Percentiles rank a stretch among this genome's conserved stretches.
Conservation (phyloP, 1,284 basidiomycete species). For the Ganoderma resinaceum region DNA sequence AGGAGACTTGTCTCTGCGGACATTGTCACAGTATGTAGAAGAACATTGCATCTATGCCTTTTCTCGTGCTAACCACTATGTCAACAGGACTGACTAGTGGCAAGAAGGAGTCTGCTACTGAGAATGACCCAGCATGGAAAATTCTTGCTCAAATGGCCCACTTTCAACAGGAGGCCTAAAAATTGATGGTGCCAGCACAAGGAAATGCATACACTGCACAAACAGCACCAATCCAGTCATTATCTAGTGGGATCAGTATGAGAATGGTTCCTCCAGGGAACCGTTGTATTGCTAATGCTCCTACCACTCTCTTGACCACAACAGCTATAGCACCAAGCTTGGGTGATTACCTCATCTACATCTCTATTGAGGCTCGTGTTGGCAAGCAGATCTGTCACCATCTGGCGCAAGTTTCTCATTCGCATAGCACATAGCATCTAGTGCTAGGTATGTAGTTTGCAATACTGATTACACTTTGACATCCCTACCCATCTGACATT, state of each 20-base stretch:
- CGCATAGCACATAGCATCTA: background rate
- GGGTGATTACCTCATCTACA: background rate
- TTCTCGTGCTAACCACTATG: background rate
- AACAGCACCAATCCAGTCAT: background rate
- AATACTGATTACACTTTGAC: background rate
- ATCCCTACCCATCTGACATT: no score
- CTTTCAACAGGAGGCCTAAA: background rate
- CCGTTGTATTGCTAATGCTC: background rate
- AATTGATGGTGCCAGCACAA: background rate
- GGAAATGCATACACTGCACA: background rate
- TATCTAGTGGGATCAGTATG: background rate
- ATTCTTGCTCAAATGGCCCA: background rate
- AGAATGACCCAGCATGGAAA: background rate
- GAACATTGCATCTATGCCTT: background rate
- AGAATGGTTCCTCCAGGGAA: background rate
- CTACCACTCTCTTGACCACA: background rate
- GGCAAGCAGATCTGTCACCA: background rate
- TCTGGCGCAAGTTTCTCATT: background rate
- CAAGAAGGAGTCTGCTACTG: background rate
- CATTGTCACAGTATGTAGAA: background rate
- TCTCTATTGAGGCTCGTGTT: background rate
- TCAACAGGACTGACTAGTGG: background rate
- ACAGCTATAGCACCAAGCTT: background rate
- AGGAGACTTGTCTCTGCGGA: background rate
- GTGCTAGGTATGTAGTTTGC: background rate